Evolutionary conservation across 192 early-diverging fungal genomes (phyloP).

Genomic region (Dispira simplex): DNA sequence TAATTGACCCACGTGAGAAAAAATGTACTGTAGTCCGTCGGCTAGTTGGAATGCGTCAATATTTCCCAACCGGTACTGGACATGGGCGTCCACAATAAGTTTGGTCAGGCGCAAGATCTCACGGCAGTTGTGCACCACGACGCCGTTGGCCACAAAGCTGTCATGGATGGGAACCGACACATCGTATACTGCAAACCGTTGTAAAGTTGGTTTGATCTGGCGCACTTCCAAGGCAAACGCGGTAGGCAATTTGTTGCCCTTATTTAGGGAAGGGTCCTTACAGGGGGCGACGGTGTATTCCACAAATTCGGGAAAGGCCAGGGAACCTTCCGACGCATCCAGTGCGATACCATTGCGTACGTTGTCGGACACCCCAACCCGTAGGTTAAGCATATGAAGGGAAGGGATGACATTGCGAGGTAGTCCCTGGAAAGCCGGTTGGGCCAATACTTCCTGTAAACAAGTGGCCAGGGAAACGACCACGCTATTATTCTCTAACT

Average conservation of each 20-base stretch:
- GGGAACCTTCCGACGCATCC: too few species aligned
- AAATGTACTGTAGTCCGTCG: constrained; percentile 96
- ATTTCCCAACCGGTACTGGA: constrained; percentile 95
- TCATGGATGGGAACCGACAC: constrained; percentile 28
- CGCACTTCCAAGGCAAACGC: constrained; percentile 3
- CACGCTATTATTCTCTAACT: too few species aligned
- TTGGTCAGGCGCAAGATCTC: constrained; percentile 96
- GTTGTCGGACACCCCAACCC: too few species aligned
- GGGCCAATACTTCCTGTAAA: too few species aligned
- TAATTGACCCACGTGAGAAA: constrained; percentile 96
- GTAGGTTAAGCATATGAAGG: neutral
- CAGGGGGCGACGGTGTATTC: too few species aligned
- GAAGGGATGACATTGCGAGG: neutral
- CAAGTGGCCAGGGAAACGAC: too few species aligned
- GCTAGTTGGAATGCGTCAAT: constrained; percentile 98
- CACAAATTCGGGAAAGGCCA: too few species aligned
- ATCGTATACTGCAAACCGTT: constrained; percentile 23
- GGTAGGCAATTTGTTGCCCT: neutral
- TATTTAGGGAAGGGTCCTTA: too few species aligned
- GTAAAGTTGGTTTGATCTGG: neutral
- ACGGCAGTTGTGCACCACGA: constrained; percentile 46
- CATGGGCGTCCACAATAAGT: constrained; percentile 92
- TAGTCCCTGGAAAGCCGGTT: too few species aligned
- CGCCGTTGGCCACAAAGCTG: constrained; percentile 28
- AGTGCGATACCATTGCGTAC: too few species aligned